Conservation (phyloP, 192 early-diverging fungal genomes). For the Linnemannia hyalina region DNA sequence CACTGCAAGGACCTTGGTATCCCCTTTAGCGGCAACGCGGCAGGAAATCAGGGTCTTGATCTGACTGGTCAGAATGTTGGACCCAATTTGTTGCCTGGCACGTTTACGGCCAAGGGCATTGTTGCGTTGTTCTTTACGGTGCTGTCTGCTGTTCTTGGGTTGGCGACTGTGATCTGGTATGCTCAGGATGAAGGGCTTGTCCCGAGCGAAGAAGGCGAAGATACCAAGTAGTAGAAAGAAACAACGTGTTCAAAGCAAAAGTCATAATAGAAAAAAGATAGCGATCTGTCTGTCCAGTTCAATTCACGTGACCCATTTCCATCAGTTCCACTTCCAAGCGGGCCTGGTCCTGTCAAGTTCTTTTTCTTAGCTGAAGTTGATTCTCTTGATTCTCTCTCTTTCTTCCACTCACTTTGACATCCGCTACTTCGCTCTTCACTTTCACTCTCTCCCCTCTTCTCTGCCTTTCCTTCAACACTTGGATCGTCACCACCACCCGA, state of each 20-base stretch:
- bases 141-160: constrained; percentile 77
- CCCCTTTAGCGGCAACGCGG: constrained; percentile 70
- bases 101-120: constrained; percentile 72
- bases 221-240: not conserved
- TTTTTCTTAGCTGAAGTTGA: not conserved
- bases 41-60: constrained; percentile 67
- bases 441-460: not conserved
- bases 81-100: constrained; percentile 58
- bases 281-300: not conserved
- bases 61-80: constrained; percentile 61
- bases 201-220: not conserved
- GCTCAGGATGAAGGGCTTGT: constrained; percentile 37
- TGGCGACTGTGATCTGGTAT: constrained; percentile 82
- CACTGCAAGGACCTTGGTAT: constrained; percentile 68
- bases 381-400: not conserved
- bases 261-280: not conserved
- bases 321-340: not conserved
- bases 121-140: constrained; percentile 77
- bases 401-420: not conserved
- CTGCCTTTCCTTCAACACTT: not conserved
- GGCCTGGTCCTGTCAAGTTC: not conserved
- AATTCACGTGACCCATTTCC: not conserved
- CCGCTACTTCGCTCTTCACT: not conserved
- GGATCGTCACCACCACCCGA: not conserved
- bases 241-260: not conserved